Conservation (phyloP, 139 green algal genomes). For the Volvox reticuliferus region DNA sequence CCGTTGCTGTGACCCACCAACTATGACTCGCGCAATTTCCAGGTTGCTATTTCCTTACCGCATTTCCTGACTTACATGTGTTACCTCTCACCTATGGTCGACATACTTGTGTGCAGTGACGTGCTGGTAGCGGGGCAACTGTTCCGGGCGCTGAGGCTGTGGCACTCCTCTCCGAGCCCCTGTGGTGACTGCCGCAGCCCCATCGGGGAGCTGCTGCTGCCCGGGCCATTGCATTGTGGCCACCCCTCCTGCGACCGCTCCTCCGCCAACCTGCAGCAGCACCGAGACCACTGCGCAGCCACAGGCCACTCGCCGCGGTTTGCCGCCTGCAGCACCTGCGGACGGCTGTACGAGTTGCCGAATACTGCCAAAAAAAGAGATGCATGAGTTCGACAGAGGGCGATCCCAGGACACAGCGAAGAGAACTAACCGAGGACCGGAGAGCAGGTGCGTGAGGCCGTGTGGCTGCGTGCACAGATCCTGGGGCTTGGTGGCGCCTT, state of each 20-base stretch:
- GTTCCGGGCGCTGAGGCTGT: conserved; percentile 65
- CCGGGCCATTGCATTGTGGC: conserved; percentile 1
- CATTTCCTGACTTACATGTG: too few relatives aligned
- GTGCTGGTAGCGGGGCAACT: conserved; percentile 57
- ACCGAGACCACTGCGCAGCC: conserved; percentile 7
- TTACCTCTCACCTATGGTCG: too few relatives aligned
- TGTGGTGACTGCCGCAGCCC: conserved; percentile 51
- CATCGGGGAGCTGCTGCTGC: conserved; percentile 45
- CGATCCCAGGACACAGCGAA: too few relatives aligned
- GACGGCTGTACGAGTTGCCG: conserved; percentile 8
- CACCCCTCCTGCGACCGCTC: not conserved
- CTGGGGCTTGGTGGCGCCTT: too few relatives aligned
- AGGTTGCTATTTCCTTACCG: too few relatives aligned
- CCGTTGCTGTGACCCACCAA: too few relatives aligned
- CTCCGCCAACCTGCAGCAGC: not conserved
- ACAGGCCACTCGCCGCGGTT: not conserved
- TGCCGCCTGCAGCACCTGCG: not conserved
- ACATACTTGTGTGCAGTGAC: not conserved
- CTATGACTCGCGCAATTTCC: too few relatives aligned
- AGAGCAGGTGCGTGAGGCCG: too few relatives aligned
- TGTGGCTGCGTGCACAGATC: too few relatives aligned
- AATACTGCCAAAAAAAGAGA: too few relatives aligned
- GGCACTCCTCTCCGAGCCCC: conserved; percentile 68
- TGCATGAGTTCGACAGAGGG: too few relatives aligned
- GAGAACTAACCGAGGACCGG: too few relatives aligned